Percentiles rank a stretch among this genome's conserved stretches.
Conservation (phyloP, 1,284 basidiomycete species). For the Xerocomus amazonicus region DNA sequence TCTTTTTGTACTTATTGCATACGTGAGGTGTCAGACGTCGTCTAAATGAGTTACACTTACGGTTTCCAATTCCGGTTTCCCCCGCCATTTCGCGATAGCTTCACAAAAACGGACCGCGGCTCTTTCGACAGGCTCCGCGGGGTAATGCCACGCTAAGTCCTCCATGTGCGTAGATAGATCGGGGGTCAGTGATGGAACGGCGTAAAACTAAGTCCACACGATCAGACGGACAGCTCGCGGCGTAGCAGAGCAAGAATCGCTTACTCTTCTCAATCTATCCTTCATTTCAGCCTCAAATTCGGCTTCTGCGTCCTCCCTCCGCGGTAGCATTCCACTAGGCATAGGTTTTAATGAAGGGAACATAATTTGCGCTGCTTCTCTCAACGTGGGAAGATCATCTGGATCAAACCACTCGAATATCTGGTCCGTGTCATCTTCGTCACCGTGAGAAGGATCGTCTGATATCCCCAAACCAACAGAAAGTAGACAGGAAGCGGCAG, state of each 20-base stretch:
- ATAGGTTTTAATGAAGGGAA: slow-evolving; percentile 55
- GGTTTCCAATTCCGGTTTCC: slow-evolving; percentile 76
- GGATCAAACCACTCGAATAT: slow-evolving; percentile 65
- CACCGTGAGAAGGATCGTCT: slow-evolving; percentile 17
- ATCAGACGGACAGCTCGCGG: slow-evolving; percentile 6
- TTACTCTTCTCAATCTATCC: slow-evolving; percentile 60
- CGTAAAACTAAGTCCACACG: slow-evolving; percentile 56
- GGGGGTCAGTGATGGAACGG: slow-evolving; percentile 62
- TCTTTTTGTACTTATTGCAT: slow-evolving; percentile 53
- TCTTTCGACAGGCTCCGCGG: slow-evolving; percentile 75
- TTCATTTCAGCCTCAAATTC: slow-evolving; percentile 68
- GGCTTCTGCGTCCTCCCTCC: slow-evolving; percentile 47
- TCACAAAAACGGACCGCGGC: slow-evolving; percentile 75
- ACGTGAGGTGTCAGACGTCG: slow-evolving; percentile 7
- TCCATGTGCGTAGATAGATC: slow-evolving; percentile 78
- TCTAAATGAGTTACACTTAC: slow-evolving; percentile 38
- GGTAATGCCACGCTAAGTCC: slow-evolving; percentile 72
- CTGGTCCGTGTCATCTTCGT: slow-evolving; percentile 36
- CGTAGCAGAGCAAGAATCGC: slow-evolving; percentile 23
- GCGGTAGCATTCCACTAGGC: slow-evolving; percentile 19
- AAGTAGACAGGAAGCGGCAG: slow-evolving; percentile 68
- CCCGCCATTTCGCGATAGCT: slow-evolving; percentile 73
- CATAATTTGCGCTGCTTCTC: slow-evolving; percentile 61
- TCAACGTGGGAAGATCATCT: slow-evolving; percentile 67
- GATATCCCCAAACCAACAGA: slow-evolving; percentile 63